Conservation (phyloP, 2,329 filamentous ascomycete genomes). For the Apiospora malaysiana region DNA sequence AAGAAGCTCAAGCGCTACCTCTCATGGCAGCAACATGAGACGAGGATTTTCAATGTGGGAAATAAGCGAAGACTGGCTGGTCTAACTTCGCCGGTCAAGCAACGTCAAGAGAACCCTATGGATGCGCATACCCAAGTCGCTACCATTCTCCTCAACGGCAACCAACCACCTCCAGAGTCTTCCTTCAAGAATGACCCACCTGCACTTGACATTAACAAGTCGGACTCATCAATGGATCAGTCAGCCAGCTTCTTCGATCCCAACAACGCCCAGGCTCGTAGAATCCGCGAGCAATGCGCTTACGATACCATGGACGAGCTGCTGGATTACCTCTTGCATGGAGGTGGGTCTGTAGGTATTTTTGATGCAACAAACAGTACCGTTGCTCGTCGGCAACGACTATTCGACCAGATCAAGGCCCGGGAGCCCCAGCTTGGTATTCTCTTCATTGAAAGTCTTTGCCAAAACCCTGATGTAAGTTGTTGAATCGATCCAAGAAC, state of each 20-base stretch:
- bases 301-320: slow-evolving; percentile 92
- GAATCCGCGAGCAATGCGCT: slow-evolving; percentile 88
- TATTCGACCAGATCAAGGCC: slow-evolving; percentile 82
- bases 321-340: slow-evolving; percentile 82
- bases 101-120: slow-evolving; percentile 39
- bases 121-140: slow-evolving; percentile 59
- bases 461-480: slow-evolving; percentile 73
- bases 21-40: slow-evolving; percentile 97
- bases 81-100: slow-evolving; percentile 44
- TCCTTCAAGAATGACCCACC: slow-evolving; percentile 47
- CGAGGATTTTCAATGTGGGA: slow-evolving; percentile 95
- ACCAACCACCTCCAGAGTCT: slow-evolving; percentile 38
- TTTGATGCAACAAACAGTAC: slow-evolving; percentile 98
- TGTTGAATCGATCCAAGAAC: neutral
- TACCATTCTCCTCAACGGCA: slow-evolving; percentile 63
- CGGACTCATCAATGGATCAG: slow-evolving; percentile 70
- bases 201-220: slow-evolving; percentile 41
- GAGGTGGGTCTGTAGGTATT: slow-evolving; percentile 89
- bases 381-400: slow-evolving; percentile 78
- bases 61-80: slow-evolving; percentile 84
- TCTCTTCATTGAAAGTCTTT: slow-evolving; percentile 94
- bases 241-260: slow-evolving; percentile 95
- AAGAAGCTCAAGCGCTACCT: slow-evolving; percentile 96
- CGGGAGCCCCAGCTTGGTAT: slow-evolving; percentile 89
- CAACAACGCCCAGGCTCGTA: slow-evolving; percentile 79